phyloP scores from a whole-genome alignment of 208 protist genomes.

The Acanthamoeba sp. region DNA sequence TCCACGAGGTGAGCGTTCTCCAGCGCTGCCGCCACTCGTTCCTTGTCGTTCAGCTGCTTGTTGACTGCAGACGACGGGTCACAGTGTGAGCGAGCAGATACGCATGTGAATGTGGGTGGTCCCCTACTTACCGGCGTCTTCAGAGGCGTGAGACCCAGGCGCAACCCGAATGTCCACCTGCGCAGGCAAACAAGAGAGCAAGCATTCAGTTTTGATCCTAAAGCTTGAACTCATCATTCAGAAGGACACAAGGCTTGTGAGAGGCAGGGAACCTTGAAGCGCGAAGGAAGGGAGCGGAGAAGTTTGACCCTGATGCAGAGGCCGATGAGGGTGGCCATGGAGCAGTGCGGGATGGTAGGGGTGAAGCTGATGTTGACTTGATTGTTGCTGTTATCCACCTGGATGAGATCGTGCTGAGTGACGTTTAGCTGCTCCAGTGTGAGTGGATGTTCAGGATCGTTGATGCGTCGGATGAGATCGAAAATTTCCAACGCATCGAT shows the following conservation, averaged over 20 bases:
- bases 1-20: constrained; percentile 95
- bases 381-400: constrained; percentile 90
- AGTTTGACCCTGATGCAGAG: constrained; percentile 97
- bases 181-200: constrained; percentile 6
- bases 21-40: constrained; percentile 98
- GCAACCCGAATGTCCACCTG: constrained; percentile 92
- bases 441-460: constrained; percentile 98
- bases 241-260: constrained; percentile 64
- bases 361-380: constrained; percentile 96
- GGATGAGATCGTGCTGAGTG: constrained; percentile 93
- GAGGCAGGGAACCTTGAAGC: constrained; percentile 91
- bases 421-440: constrained; percentile 98
- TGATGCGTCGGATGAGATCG: constrained; percentile 96
- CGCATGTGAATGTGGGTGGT: not conserved
- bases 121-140: constrained; percentile 84
- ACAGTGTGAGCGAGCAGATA: no score
- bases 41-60: constrained; percentile 99
- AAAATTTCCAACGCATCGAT: constrained; percentile 96
- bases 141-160: constrained; percentile 95
- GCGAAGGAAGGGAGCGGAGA: constrained; percentile 94
- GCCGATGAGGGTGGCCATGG: constrained; percentile 98
- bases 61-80: constrained; percentile 92
- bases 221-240: no score
- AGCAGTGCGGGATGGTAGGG: constrained; percentile 99
- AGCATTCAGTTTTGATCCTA: constrained; percentile 74